These are phyloP conservation scores for Xerophyta viscosa DNA, from an alignment of 106 monocot genomes.

Conservation along the genomic window DNA sequence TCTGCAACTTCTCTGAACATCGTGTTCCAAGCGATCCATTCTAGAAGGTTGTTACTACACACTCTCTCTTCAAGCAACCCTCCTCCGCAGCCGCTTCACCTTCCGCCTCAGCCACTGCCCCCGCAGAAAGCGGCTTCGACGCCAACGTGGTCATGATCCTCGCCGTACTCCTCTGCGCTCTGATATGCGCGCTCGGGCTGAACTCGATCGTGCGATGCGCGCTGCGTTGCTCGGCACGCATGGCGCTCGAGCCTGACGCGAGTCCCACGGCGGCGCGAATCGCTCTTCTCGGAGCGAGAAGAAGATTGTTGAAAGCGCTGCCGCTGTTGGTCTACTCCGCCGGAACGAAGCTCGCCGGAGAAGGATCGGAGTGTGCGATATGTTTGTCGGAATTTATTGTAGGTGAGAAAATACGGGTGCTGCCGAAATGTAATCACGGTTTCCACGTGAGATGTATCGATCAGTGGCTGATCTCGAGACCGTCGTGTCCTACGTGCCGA, in stretches of 20 bases:
- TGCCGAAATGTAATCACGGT: conserved; percentile 60
- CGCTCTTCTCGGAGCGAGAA: conserved; percentile 25
- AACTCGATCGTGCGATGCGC: conserved; percentile 53
- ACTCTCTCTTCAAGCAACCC: too few species aligned
- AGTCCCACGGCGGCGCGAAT: conserved; percentile 3
- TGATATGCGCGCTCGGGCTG: conserved; percentile 43
- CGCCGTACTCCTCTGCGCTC: conserved; percentile 44
- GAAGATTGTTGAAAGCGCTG: conserved; percentile 31
- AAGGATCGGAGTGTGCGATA: conserved; percentile 45
- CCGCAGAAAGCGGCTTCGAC: conserved; percentile 13
- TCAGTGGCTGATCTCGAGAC: conserved; percentile 35
- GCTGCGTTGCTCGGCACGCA: conserved; percentile 27
- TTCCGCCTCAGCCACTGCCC: neutral
- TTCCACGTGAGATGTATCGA: conserved; percentile 64
- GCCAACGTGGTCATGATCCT: conserved; percentile 54
- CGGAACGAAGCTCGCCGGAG: conserved; percentile 20
- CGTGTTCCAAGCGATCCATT: neutral
- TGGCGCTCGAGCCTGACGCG: conserved; percentile 4
- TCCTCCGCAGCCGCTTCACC: too few species aligned
- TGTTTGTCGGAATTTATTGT: conserved; percentile 45
- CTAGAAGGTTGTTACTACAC: conserved; percentile 19
- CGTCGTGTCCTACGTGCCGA: conserved; percentile 45
- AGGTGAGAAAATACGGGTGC: conserved; percentile 40
- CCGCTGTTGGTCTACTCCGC: conserved; percentile 30
- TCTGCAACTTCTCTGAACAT: neutral